Evolutionary conservation across 305 asterid species (phyloP), one percentile per base, ranked within the genome.

Genomic region (Stenogyne calaminthoides): DNA sequence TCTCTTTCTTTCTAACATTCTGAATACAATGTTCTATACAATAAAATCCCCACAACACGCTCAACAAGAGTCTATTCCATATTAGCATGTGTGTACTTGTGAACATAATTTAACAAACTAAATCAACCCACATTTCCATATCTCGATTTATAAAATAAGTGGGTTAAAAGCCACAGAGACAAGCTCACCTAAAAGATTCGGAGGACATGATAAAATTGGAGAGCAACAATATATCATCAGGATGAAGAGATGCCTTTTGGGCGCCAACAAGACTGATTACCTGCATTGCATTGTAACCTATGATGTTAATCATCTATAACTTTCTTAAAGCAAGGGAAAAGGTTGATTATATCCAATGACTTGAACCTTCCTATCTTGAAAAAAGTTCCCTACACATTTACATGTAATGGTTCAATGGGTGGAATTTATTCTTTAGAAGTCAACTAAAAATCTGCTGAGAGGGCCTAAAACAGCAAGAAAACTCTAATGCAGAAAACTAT

Each of bases 261-360:
- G 97, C 91, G 54, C 99, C 95, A 70, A 88, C 89, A 85, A 95
- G 95, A 88, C 95, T 87, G 84, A 95, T 84, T 61, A 95, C 99
- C 99, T 95, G 96, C 87, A 87, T 75, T 71, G 71, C 63, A 77
- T 65, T 82, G 77, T 64, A 78, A 61, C 18, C 11, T 64, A 64
- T 46, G 76, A 74, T 73, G 81, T 59, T 27, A 61, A 57, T 78
- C 51, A 57, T 72, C 51, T 8, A 73, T n/a, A 27, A 70, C 42
- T 37, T 68, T 40, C 65, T 67, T 55, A n/a, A n/a, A 54, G 67
- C 15, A 22, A 51, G 20, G 20, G 64, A 56, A 71, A 73, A 69
- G 52, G 62, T 59, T 22, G 65, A 57, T 51, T 32, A 54, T 29
- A 64, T 70, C 34, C 62, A 47, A 64, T 15, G 46, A 40, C 20